These are phyloP conservation scores for Colletotrichum sp. DNA, from an alignment of 2,329 filamentous ascomycete species.

Conservation along the genomic window DNA sequence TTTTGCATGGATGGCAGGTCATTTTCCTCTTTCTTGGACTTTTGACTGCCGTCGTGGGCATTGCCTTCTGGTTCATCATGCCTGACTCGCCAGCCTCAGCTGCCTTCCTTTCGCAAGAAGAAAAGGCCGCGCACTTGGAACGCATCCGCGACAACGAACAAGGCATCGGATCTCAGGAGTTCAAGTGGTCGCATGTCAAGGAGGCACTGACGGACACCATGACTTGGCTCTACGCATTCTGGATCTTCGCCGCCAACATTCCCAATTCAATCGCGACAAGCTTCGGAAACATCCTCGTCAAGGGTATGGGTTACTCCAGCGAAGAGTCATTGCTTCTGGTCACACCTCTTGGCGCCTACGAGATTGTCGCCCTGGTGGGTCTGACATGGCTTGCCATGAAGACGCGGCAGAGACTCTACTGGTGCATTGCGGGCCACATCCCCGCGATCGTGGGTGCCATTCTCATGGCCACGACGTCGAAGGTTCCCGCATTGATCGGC, in stretches of 20 bases:
- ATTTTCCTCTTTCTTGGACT: slow-evolving; percentile 60
- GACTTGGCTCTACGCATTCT: slow-evolving; percentile 29
- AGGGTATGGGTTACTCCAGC: slow-evolving; percentile 66
- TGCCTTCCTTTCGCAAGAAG: slow-evolving; percentile 58
- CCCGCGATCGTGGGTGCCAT: slow-evolving; percentile 38
- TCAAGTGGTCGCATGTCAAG: slow-evolving; percentile 65
- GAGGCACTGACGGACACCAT: slow-evolving; percentile 31
- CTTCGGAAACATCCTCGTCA: slow-evolving; percentile 47
- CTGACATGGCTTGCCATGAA: slow-evolving; percentile 24
- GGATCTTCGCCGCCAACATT: slow-evolving; percentile 29
- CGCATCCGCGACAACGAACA: slow-evolving; percentile 69
- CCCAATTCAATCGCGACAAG: slow-evolving; percentile 37
- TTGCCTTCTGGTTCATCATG: slow-evolving; percentile 54
- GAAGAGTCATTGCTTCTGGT: slow-evolving; percentile 69
- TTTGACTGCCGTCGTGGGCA: slow-evolving; percentile 53
- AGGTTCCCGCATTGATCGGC: slow-evolving; percentile 63
- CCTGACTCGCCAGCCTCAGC: slow-evolving; percentile 46
- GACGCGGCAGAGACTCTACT: slow-evolving; percentile 40
- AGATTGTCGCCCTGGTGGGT: slow-evolving; percentile 61
- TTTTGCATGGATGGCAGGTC: slow-evolving; percentile 71
- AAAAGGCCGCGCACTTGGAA: slow-evolving; percentile 43
- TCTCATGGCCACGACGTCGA: slow-evolving; percentile 29
- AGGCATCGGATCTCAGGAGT: slow-evolving; percentile 73
- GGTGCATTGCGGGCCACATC: slow-evolving; percentile 25
- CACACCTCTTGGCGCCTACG: slow-evolving; percentile 68